Conservation (phyloP, 768 basidiomycete species). For the Termitomyces eurrhizus region DNA sequence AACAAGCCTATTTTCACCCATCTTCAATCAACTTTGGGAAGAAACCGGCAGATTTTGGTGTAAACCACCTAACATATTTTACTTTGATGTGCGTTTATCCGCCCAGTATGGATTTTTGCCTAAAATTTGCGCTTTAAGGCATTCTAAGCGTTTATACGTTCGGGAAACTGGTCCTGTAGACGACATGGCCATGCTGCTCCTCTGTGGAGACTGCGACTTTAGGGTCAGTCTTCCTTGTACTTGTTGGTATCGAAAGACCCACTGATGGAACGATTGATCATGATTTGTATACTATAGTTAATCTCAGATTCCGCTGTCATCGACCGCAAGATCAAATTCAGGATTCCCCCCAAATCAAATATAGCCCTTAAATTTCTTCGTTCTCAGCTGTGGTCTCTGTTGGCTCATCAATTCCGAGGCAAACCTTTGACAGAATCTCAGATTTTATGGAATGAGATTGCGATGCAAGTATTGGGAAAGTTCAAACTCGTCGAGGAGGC, state of each 20-base stretch:
- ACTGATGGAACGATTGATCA: neutral
- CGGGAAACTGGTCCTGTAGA: constrained; percentile 94
- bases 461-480: constrained; percentile 57
- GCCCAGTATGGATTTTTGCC: neutral
- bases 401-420: constrained; percentile 66
- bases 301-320: constrained; percentile 66
- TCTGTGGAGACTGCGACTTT: constrained; percentile 90
- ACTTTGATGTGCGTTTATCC: constrained; percentile 72
- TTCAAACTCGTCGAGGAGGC: constrained; percentile 33
- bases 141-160: constrained; percentile 87
- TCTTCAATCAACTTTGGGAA: constrained; percentile 86
- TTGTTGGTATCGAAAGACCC: neutral
- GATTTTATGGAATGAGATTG: constrained; percentile 69
- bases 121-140: constrained; percentile 46
- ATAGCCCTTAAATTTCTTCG: constrained; percentile 82
- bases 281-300: constrained; percentile 40
- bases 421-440: constrained; percentile 58
- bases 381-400: constrained; percentile 49
- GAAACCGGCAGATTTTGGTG: constrained; percentile 65
- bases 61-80: constrained; percentile 77
- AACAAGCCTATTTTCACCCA: constrained; percentile 77
- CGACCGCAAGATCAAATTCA: constrained; percentile 84
- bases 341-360: constrained; percentile 62
- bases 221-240: constrained; percentile 40
- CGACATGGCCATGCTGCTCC: constrained; percentile 71